Conservation (phyloP, 2,329 filamentous ascomycete genomes). For the Microdochium trichocladiopsis region DNA sequence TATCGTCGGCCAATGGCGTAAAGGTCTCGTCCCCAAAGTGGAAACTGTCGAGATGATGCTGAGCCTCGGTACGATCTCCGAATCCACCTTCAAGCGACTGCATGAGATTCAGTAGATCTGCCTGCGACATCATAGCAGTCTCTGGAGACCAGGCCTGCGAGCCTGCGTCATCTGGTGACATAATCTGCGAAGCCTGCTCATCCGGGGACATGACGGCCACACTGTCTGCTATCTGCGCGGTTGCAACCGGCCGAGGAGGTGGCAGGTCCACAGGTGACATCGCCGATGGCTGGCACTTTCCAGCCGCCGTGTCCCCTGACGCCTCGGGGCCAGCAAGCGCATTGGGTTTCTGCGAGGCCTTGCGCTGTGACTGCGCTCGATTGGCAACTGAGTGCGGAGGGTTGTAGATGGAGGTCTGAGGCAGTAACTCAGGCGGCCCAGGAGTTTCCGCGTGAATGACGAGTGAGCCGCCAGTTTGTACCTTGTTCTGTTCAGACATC, state of each 20-base stretch:
- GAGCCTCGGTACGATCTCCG: slow-evolving; percentile 6
- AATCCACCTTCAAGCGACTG: slow-evolving; percentile 10
- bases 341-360: neutral
- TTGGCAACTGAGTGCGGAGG: slow-evolving; percentile 15
- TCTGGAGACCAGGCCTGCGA: neutral
- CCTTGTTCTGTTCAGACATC: slow-evolving; percentile 9
- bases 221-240: neutral
- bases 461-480: slow-evolving; percentile 13
- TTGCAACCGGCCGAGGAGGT: neutral
- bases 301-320: neutral
- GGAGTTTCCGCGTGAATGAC: slow-evolving; percentile 33
- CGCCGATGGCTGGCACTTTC: neutral
- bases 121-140: slow-evolving; percentile 2
- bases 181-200: neutral
- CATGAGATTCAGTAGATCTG: slow-evolving; percentile 11
- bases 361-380: slow-evolving; percentile 3
- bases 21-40: slow-evolving; percentile 9
- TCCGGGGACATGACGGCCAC: neutral
- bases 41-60: slow-evolving; percentile 10
- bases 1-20: slow-evolving; percentile 6
- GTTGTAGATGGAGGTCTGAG: slow-evolving; percentile 34
- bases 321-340: neutral
- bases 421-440: slow-evolving; percentile 34
- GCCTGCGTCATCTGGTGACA: slow-evolving; percentile 3
- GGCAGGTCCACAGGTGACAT: neutral